phyloP scores from a whole-genome alignment of 805 yeast genomes.

The Spathaspora girioi region DNA sequence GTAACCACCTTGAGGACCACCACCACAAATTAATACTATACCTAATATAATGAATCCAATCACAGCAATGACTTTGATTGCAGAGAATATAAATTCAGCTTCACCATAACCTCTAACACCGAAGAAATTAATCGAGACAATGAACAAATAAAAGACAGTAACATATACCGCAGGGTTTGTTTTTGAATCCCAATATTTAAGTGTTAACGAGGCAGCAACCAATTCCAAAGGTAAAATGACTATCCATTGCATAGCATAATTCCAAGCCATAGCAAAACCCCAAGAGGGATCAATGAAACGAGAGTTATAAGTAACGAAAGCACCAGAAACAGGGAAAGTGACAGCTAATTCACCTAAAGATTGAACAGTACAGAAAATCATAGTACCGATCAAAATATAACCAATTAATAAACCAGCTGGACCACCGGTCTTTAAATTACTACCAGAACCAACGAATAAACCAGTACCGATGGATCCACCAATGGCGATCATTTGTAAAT shows the following conservation, averaged over 20 bases:
- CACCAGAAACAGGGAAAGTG: constrained; percentile 62
- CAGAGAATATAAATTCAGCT: constrained; percentile 49
- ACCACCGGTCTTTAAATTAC: constrained; percentile 59
- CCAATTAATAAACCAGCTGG: constrained; percentile 66
- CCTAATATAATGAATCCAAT: constrained; percentile 46
- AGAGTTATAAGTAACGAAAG: constrained; percentile 57
- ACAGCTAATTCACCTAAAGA: constrained; percentile 60
- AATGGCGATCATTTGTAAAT: constrained; percentile 76
- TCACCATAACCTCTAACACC: constrained; percentile 58
- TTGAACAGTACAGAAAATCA: constrained; percentile 55
- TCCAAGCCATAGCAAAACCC: constrained; percentile 46
- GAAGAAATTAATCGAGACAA: constrained; percentile 46
- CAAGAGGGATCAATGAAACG: constrained; percentile 56
- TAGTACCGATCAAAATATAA: constrained; percentile 51
- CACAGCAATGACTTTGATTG: constrained; percentile 46
- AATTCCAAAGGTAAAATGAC: constrained; percentile 53
- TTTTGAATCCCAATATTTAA: constrained; percentile 48
- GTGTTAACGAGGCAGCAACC: constrained; percentile 54
- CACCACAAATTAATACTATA: constrained; percentile 48
- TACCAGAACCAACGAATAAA: constrained; percentile 70
- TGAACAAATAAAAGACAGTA: constrained; percentile 44
- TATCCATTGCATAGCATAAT: constrained; percentile 26
- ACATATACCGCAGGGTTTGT: constrained; percentile 59
- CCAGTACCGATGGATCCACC: constrained; percentile 88
- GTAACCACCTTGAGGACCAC: constrained; percentile 46